Evolutionary conservation across 1,284 basidiomycete species (phyloP).

Genomic region (Caloboletus firmus): DNA sequence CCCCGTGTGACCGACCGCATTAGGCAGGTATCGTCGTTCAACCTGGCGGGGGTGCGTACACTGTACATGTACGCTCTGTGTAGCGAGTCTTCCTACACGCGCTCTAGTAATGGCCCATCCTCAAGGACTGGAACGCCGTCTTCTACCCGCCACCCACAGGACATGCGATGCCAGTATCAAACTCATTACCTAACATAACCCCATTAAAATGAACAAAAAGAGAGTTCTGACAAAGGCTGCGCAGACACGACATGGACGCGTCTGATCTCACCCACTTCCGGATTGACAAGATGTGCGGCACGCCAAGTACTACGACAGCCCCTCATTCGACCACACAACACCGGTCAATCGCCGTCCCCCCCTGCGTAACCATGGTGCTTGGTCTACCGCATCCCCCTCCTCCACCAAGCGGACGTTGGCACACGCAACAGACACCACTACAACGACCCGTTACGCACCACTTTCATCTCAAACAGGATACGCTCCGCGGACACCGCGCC

Average conservation of each 20-base stretch:
- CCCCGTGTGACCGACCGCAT: slow-evolving; percentile 1
- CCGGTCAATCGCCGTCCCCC: not conserved
- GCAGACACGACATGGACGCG: not conserved
- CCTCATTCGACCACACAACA: not conserved
- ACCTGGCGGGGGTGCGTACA: not conserved
- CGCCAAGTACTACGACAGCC: not conserved
- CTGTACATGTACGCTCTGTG: no score
- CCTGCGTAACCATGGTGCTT: not conserved
- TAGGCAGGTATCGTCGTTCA: slow-evolving; percentile 25
- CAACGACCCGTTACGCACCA: slow-evolving; percentile 36
- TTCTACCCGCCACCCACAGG: not conserved
- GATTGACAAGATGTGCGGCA: not conserved
- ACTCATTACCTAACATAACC: slow-evolving; percentile 7
- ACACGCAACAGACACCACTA: not conserved
- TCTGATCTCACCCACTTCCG: not conserved
- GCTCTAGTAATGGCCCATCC: not conserved
- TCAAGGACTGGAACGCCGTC: not conserved
- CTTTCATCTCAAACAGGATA: slow-evolving; percentile 61
- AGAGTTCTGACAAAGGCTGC: not conserved
- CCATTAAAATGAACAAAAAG: no score
- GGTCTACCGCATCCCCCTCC: not conserved
- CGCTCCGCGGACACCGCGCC: slow-evolving; percentile 43
- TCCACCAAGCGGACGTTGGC: no score
- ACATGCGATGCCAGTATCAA: not conserved
- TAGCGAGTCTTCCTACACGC: no score